Conservation (phyloP, 73 alveolate species). For the Paramecium pentaurelia region DNA sequence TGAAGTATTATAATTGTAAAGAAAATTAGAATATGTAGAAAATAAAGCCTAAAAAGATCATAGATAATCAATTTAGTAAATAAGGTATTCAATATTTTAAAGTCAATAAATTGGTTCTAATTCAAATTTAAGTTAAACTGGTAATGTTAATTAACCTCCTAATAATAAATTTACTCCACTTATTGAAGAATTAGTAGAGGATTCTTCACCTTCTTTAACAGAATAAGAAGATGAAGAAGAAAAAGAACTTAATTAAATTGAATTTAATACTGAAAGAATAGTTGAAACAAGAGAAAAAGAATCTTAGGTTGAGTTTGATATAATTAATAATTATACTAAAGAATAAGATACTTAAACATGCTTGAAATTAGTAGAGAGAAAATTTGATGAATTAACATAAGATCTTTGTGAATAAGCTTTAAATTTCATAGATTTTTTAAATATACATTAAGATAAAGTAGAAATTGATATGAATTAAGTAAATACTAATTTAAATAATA, state of each 20-base stretch:
- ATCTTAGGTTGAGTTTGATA: background rate
- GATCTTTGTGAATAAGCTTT: background rate
- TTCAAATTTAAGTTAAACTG: background rate
- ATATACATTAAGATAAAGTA: background rate
- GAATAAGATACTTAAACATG: background rate
- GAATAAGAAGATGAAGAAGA: conserved; percentile 8
- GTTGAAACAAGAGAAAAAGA: conserved; percentile 2
- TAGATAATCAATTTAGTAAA: background rate
- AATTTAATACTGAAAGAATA: conserved; percentile 12
- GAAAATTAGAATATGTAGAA: background rate
- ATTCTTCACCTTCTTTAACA: background rate
- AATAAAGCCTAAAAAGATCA: conserved; percentile 4
- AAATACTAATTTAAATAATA: background rate
- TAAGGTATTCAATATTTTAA: background rate
- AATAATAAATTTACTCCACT: background rate
- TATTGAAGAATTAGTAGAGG: background rate
- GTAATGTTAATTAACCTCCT: background rate
- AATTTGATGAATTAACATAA: background rate
- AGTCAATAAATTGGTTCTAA: background rate
- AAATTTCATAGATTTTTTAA: background rate
- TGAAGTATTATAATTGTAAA: background rate
- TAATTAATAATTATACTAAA: background rate
- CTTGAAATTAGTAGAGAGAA: background rate
- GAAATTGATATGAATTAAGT: background rate
- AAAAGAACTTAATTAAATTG: background rate